Conservation (phyloP, 2,329 filamentous ascomycete genomes). For the Colletotrichum noveboracense region DNA sequence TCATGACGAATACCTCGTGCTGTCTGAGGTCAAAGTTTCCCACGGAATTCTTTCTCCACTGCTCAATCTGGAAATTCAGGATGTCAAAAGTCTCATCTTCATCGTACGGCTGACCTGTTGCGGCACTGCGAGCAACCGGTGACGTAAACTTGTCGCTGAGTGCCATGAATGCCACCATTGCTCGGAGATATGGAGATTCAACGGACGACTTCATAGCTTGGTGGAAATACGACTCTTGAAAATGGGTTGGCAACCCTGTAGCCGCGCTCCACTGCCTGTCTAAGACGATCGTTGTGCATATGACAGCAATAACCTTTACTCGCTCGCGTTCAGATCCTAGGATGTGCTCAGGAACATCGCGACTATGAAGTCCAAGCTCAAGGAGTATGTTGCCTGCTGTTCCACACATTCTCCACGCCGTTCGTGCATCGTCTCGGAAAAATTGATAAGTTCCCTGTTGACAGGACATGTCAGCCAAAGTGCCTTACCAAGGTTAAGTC, state of each 20-base stretch:
- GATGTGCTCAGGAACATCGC: constrained; percentile 27
- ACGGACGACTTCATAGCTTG: background rate
- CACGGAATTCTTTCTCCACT: background rate
- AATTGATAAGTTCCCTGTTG: constrained; percentile 26
- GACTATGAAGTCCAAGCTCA: constrained; percentile 31
- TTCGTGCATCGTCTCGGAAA: constrained; percentile 26
- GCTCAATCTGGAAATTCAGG: background rate
- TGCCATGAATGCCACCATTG: constrained; percentile 2
- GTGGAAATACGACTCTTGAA: constrained; percentile 14
- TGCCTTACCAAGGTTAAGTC: background rate
- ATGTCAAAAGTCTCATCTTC: background rate
- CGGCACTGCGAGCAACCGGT: background rate
- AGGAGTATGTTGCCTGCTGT: constrained; percentile 29
- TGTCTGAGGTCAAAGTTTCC: background rate
- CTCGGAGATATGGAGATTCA: background rate
- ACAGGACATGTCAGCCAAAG: background rate
- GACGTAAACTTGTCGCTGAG: background rate
- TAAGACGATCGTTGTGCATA: constrained; percentile 15
- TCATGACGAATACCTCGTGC: background rate
- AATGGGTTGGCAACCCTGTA: constrained; percentile 22
- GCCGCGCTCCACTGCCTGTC: constrained; percentile 24
- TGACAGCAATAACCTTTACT: background rate
- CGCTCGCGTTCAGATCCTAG: background rate
- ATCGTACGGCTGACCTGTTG: background rate
- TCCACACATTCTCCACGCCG: constrained; percentile 32